Percentiles rank a stretch among this genome's conserved stretches.
Conservation (phyloP, 129 eudicot species). For the Flaveria sonorensis region DNA sequence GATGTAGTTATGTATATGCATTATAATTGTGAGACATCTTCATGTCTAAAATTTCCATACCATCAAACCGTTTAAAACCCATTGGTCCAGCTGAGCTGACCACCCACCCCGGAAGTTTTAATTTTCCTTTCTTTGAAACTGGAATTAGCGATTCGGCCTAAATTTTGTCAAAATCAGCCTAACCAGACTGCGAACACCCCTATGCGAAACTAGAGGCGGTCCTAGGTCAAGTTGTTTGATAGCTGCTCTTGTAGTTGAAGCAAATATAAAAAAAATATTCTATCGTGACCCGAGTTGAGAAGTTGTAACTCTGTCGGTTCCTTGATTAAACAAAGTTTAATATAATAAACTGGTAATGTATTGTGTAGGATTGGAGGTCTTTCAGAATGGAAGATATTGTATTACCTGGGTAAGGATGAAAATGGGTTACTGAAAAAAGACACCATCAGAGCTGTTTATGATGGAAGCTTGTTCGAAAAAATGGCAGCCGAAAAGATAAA, state of each 20-base stretch:
- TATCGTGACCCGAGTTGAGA: too few relatives aligned
- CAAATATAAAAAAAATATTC: too few relatives aligned
- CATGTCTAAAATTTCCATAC: too few relatives aligned
- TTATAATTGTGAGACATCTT: too few relatives aligned
- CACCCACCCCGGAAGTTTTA: background rate
- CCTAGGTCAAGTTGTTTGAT: too few relatives aligned
- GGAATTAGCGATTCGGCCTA: too few relatives aligned
- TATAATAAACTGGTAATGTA: background rate
- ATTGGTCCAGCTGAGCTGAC: background rate
- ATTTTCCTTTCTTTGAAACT: too few relatives aligned
- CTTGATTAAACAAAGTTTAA: background rate
- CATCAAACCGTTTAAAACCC: too few relatives aligned
- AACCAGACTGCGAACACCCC: background rate
- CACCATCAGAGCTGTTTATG: constrained; percentile 58
- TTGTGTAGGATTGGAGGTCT: constrained; percentile 53
- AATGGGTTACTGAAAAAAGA: constrained; percentile 63
- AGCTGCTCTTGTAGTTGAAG: too few relatives aligned
- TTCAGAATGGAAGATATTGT: constrained; percentile 70
- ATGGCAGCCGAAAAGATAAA: constrained; percentile 20
- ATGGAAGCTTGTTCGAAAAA: constrained; percentile 69
- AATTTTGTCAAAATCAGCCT: background rate
- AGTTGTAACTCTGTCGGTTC: background rate
- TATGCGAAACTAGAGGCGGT: background rate
- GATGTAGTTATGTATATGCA: too few relatives aligned
- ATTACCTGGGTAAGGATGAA: constrained; percentile 61